Conservation (phyloP, 176 grass and related monocot species). For the Miscanthus lutarioriparius region DNA sequence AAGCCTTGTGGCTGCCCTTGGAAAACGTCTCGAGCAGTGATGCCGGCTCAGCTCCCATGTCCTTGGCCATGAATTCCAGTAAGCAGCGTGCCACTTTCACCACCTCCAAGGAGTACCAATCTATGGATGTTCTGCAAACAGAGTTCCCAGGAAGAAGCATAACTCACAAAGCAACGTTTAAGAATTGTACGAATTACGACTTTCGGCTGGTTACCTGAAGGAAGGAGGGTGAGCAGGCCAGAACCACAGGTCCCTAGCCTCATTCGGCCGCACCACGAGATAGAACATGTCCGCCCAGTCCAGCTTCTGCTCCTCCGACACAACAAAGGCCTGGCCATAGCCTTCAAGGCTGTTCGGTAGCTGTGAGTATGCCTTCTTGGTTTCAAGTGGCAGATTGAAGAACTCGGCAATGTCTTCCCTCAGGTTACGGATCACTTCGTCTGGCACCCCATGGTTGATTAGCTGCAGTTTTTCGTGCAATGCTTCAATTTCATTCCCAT, state of each 20-base stretch:
- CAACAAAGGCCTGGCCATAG: slow-evolving; percentile 50
- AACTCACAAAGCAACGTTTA: too few species aligned
- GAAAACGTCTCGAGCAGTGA: slow-evolving; percentile 32
- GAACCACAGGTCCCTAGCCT: slow-evolving; percentile 34
- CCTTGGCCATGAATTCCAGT: slow-evolving; percentile 41
- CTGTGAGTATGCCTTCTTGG: slow-evolving; percentile 25
- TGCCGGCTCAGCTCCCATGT: slow-evolving; percentile 45
- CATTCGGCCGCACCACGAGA: slow-evolving; percentile 23
- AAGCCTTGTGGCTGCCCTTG: slow-evolving; percentile 43
- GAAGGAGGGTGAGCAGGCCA: slow-evolving; percentile 43
- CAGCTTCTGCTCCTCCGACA: slow-evolving; percentile 49
- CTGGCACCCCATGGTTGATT: slow-evolving; percentile 44
- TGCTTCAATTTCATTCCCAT: background rate
- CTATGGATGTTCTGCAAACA: slow-evolving; percentile 39
- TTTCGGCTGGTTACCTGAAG: slow-evolving; percentile 9
- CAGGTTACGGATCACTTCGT: slow-evolving; percentile 35
- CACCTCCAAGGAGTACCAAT: slow-evolving; percentile 50
- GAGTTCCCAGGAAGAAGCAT: background rate
- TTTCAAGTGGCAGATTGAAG: slow-evolving; percentile 37
- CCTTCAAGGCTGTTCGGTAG: slow-evolving; percentile 21
- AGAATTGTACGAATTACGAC: background rate
- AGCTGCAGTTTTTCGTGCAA: slow-evolving; percentile 31
- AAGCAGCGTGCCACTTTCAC: slow-evolving; percentile 36
- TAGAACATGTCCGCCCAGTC: slow-evolving; percentile 52
- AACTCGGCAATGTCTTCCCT: slow-evolving; percentile 38